Evolutionary conservation across 768 basidiomycete species (phyloP), one percentile per base, ranked within the genome.

Genomic region (Kwoniella sp.): DNA sequence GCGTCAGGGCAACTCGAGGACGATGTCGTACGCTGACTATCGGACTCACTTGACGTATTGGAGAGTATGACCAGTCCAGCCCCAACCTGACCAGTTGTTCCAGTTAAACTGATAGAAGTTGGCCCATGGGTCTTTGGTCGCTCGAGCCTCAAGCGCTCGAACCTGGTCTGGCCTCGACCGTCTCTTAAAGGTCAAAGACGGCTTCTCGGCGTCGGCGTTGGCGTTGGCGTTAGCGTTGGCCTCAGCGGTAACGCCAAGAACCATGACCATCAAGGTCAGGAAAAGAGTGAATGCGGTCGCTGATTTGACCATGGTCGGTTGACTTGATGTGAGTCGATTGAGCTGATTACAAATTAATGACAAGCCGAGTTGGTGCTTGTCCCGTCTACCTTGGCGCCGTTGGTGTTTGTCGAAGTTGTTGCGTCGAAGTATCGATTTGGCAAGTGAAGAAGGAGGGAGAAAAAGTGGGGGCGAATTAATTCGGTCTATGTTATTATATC

Each of bases 21-120:
- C 28, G 12, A 8, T 25, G 28, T 30, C 4, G n/a, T 5, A 22
- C n/a, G n/a, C n/a, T n/a, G n/a, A n/a, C n/a, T n/a, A n/a, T n/a
- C n/a, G n/a, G n/a, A 70, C 68, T 70, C 65, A 66, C 68, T 69
- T 69, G 28, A 69, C 68, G 28, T 69, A 69, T 17, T 30, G 13
- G 17, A 69, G 48, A 25, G 58, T 69, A 41, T 69, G 68, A n/a
- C 63, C 68, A 41, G 50, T 28, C 63, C 63, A 69, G 41, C 68
- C 68, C 63, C 63, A 69, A 30, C 57, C 55, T 23, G 56, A 50
- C 54, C 53, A 69, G 22, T 34, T 55, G 50, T 34, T 55, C 68
- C 68, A 69, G 37, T 62, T 58, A 30, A 69, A 69, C 20, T 26
- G 30, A 7, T 28, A 26, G 63, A 69, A 69, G 37, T 61, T 61